A percentile compares a stretch with the other conserved stretches of the same genome.
Conservation (phyloP, 2,329 filamentous ascomycete genomes). For the Talaromyces amestolkiae region DNA sequence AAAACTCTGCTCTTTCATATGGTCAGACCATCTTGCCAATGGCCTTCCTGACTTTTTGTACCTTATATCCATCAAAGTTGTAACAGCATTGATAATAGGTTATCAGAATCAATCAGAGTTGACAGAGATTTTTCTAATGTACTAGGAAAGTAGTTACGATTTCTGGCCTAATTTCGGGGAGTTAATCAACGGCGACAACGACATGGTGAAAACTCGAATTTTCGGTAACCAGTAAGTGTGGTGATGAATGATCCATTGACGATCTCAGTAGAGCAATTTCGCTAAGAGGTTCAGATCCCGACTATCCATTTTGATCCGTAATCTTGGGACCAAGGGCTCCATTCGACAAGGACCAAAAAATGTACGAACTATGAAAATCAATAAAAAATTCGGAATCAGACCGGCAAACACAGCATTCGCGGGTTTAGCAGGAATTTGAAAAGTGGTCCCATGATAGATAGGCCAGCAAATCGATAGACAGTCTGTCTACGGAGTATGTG, state of each 20-base stretch:
- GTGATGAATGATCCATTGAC: too few species aligned
- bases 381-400: background rate
- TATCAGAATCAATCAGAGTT: background rate
- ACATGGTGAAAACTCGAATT: too few species aligned
- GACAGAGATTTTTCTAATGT: background rate
- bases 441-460: background rate
- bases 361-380: background rate
- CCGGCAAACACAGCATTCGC: background rate
- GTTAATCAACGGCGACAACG: background rate
- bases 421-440: background rate
- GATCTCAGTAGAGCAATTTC: background rate
- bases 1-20: background rate
- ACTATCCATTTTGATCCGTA: background rate
- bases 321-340: background rate
- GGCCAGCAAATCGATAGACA: background rate
- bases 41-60: conserved; percentile 10
- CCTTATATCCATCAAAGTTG: conserved; percentile 1
- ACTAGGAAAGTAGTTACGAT: too few species aligned
- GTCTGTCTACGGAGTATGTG: background rate
- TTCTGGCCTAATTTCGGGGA: background rate
- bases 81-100: background rate
- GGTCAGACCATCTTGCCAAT: background rate
- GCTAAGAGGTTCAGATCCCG: background rate
- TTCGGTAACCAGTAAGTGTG: too few species aligned
- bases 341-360: background rate